These are phyloP conservation scores for Tubosaeta sp. DNA, from an alignment of 768 basidiomycete genomes.

Conservation along the genomic window DNA sequence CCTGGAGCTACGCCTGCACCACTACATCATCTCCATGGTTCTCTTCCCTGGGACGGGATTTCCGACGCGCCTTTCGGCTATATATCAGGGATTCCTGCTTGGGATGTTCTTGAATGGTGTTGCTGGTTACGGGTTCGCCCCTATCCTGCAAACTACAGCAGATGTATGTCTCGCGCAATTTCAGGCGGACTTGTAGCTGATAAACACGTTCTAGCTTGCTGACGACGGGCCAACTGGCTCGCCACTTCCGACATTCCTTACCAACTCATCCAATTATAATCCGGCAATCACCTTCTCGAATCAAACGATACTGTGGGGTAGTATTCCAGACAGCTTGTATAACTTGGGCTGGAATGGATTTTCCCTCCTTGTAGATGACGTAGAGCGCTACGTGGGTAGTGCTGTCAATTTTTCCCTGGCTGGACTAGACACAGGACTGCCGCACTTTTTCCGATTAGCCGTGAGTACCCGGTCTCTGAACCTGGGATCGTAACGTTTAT, in stretches of 20 bases:
- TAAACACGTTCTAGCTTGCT: constrained; percentile 46
- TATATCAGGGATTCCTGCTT: constrained; percentile 78
- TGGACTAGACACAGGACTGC: constrained; percentile 52
- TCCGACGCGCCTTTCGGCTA: constrained; percentile 72
- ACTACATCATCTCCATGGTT: constrained; percentile 74
- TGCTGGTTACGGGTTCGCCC: constrained; percentile 75
- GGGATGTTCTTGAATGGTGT: constrained; percentile 80
- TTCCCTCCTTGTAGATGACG: constrained; percentile 79
- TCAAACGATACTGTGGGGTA: constrained; percentile 57
- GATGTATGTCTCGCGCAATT: constrained; percentile 44
- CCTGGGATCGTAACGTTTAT: constrained; percentile 1
- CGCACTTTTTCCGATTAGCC: constrained; percentile 78
- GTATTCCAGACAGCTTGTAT: constrained; percentile 32
- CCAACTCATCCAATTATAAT: constrained; percentile 69
- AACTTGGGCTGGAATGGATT: constrained; percentile 67
- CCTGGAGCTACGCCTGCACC: constrained; percentile 69
- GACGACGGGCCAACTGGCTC: constrained; percentile 71
- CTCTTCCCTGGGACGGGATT: constrained; percentile 78
- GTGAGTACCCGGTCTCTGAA: constrained; percentile 39
- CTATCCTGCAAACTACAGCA: constrained; percentile 70
- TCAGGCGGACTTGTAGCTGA: constrained; percentile 2
- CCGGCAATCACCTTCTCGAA: constrained; percentile 47
- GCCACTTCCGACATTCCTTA: constrained; percentile 64
- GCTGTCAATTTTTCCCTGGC: constrained; percentile 70
- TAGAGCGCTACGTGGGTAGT: constrained; percentile 69